Percentiles rank a stretch among this genome's conserved stretches.
Conservation (phyloP, 78 protist genomes). For the Emiliania huxleyi region DNA sequence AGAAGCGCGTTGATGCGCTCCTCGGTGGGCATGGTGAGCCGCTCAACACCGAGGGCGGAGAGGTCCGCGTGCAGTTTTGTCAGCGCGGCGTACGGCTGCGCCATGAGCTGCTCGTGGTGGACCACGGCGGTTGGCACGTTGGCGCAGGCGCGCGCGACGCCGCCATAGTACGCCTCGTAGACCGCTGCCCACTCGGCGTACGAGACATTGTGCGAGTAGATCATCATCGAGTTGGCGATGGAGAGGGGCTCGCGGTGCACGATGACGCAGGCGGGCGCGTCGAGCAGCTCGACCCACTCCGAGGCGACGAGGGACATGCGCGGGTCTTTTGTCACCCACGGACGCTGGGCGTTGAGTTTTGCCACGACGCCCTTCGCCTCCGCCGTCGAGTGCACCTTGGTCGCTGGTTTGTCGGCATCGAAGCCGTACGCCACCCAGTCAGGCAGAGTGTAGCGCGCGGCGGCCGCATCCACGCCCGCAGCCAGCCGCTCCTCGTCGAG, state of each 20-base stretch:
- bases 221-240: constrained; percentile 13
- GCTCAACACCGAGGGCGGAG: not conserved
- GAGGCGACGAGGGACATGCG: constrained; percentile 2
- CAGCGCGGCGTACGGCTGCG: not conserved
- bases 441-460: not conserved
- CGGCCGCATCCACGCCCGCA: not conserved
- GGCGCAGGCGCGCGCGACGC: not conserved
- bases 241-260: constrained; percentile 20
- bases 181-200: constrained; percentile 10
- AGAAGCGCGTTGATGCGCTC: not conserved
- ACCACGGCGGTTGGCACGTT: not conserved
- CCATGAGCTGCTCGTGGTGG: not conserved
- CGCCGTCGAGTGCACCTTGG: not conserved
- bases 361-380: not conserved
- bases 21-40: constrained; percentile 10
- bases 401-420: not conserved
- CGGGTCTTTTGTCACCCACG: constrained; percentile 19
- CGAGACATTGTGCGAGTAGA: constrained; percentile 19
- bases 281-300: constrained; percentile 8
- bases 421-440: constrained; percentile 24
- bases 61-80: not conserved
- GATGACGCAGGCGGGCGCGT: not conserved
- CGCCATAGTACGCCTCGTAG: not conserved
- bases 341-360: not conserved
- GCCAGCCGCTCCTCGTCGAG: not conserved